phyloP scores from a whole-genome alignment of 805 yeast species.

The Limtongia smithiae region DNA sequence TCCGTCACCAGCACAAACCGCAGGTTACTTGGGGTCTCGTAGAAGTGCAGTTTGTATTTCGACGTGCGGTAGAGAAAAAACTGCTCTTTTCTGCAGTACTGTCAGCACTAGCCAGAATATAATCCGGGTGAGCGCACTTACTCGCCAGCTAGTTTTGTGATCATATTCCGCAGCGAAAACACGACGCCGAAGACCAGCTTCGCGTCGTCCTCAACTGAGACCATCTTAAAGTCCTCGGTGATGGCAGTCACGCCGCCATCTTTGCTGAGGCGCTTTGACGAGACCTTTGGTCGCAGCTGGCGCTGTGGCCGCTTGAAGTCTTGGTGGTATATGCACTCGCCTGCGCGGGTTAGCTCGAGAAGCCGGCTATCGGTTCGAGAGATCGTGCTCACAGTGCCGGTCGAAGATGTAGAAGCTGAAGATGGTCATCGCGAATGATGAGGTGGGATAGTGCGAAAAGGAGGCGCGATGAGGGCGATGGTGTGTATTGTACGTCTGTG shows the following conservation, averaged over 20 bases:
- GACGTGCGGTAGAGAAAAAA: constrained; percentile 50
- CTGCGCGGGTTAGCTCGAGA: constrained; percentile 31
- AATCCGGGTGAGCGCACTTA: constrained; percentile 22
- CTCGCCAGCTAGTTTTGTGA: constrained; percentile 50
- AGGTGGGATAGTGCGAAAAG: too few relatives aligned
- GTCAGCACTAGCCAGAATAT: constrained; percentile 33
- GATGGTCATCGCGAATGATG: constrained; percentile 54
- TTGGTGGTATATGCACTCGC: constrained; percentile 73
- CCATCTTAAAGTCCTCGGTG: constrained; percentile 37
- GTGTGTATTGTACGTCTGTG: too few relatives aligned
- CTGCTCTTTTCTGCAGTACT: constrained; percentile 41
- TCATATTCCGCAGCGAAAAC: constrained; percentile 72
- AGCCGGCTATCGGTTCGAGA: background rate
- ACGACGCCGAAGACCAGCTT: constrained; percentile 82
- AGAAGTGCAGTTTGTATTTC: constrained; percentile 71
- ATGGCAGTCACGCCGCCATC: too few relatives aligned
- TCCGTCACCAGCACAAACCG: constrained; percentile 75
- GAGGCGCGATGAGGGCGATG: too few relatives aligned
- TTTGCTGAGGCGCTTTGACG: background rate
- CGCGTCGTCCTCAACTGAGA: constrained; percentile 57
- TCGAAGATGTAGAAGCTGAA: constrained; percentile 89
- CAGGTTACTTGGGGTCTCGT: constrained; percentile 74
- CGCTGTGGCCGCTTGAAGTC: constrained; percentile 44
- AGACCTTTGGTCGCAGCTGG: constrained; percentile 8
- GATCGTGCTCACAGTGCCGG: constrained; percentile 61